Evolutionary conservation across 352 stramenopile species (phyloP).

Genomic region (Globisporangium sylvaticum): DNA sequence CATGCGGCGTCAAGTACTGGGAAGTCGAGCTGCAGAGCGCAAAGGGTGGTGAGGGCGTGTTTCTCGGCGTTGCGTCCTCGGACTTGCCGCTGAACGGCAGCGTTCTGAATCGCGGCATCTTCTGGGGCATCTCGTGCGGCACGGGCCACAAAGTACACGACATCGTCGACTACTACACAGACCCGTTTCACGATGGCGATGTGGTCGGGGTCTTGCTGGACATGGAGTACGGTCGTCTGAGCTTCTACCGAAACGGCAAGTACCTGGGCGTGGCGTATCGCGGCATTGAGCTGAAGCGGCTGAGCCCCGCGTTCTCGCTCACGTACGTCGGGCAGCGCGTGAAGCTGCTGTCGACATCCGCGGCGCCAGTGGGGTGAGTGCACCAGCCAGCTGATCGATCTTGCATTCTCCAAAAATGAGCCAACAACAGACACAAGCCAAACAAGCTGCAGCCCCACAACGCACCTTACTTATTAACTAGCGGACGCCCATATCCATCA

Average conservation of each 20-base stretch:
- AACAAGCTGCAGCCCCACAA: neutral
- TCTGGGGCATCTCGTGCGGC: slow-evolving; percentile 71
- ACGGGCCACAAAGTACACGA: slow-evolving; percentile 79
- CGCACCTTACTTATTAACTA: neutral
- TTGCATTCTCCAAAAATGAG: neutral
- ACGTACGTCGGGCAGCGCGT: slow-evolving; percentile 68
- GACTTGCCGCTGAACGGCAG: slow-evolving; percentile 58
- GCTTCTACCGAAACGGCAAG: slow-evolving; percentile 75
- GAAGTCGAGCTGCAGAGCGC: slow-evolving; percentile 58
- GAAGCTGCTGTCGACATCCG: slow-evolving; percentile 50
- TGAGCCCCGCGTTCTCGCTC: slow-evolving; percentile 67
- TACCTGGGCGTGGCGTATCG: slow-evolving; percentile 72
- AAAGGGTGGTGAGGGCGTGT: slow-evolving; percentile 59
- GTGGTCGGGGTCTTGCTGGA: slow-evolving; percentile 71
- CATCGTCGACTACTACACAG: slow-evolving; percentile 68
- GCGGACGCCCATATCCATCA: neutral
- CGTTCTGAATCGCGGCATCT: slow-evolving; percentile 53
- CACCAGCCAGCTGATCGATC: neutral
- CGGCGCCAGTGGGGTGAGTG: slow-evolving; percentile 36
- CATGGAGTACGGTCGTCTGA: slow-evolving; percentile 68
- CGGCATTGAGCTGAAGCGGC: slow-evolving; percentile 50
- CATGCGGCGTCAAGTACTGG: slow-evolving; percentile 80
- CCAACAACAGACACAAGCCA: neutral
- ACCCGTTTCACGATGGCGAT: slow-evolving; percentile 72
- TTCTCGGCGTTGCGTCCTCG: slow-evolving; percentile 53